Percentiles rank a stretch among this genome's conserved stretches.
These are phyloP conservation scores for Phytopythium sindhum DNA, from an alignment of 352 stramenopile genomes.

Conservation along the genomic window DNA sequence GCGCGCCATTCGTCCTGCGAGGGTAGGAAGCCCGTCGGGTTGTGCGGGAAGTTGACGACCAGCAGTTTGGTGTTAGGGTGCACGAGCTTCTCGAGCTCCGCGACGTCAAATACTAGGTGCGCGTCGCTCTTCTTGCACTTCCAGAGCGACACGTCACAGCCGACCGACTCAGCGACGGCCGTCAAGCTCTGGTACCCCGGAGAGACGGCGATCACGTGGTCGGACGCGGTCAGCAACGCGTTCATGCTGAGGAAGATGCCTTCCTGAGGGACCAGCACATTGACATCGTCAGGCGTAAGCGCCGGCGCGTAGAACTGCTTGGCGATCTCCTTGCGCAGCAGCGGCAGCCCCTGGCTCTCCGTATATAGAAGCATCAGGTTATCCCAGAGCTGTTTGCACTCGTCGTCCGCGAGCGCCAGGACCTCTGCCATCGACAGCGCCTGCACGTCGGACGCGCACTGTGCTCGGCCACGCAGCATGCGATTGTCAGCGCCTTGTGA, in stretches of 20 bases:
- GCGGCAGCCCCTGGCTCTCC: slow-evolving; percentile 32
- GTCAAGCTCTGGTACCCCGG: slow-evolving; percentile 58
- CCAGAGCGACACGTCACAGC: slow-evolving; percentile 38
- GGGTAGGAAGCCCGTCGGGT: slow-evolving; percentile 53
- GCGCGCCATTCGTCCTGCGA: slow-evolving; percentile 27
- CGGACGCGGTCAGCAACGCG: slow-evolving; percentile 33
- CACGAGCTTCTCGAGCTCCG: slow-evolving; percentile 34
- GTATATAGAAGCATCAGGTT: slow-evolving; percentile 41
- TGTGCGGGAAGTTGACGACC: slow-evolving; percentile 77
- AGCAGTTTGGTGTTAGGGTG: slow-evolving; percentile 52
- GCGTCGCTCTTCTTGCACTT: slow-evolving; percentile 15
- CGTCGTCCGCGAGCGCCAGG: slow-evolving; percentile 34
- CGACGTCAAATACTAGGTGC: slow-evolving; percentile 31
- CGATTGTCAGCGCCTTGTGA: neutral
- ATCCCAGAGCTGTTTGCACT: slow-evolving; percentile 39
- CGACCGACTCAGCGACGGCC: slow-evolving; percentile 30
- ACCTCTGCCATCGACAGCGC: slow-evolving; percentile 33
- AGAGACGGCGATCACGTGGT: slow-evolving; percentile 47
- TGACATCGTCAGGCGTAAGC: slow-evolving; percentile 22
- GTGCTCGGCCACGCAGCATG: neutral
- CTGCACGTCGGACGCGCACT: slow-evolving; percentile 44
- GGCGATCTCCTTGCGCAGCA: slow-evolving; percentile 37
- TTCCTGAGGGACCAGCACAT: slow-evolving; percentile 47
- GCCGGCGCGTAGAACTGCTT: slow-evolving; percentile 22
- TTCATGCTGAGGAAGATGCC: slow-evolving; percentile 60